These are phyloP conservation scores for Hypseocharis bilobata DNA, from an alignment of 441 rosid genomes.

Conservation along the genomic window DNA sequence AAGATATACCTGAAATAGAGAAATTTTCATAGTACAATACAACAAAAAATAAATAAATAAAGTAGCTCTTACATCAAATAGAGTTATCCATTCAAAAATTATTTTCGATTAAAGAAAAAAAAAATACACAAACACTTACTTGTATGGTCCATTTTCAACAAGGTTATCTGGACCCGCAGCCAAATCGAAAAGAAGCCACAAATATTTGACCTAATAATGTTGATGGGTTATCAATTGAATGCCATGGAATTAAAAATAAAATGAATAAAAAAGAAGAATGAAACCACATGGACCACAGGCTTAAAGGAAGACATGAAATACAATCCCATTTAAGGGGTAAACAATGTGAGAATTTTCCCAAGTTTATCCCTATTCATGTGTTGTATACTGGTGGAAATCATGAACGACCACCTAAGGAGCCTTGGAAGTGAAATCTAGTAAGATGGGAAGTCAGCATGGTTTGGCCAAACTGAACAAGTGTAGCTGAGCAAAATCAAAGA, in stretches of 20 bases:
- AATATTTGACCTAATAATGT: conserved; percentile 63
- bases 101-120: not conserved
- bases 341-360: too few species aligned
- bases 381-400: too few species aligned
- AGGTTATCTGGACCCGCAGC: conserved; percentile 82
- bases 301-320: conserved; percentile 5
- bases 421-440: not conserved
- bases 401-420: not conserved
- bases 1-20: conserved; percentile 56
- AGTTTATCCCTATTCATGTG: not conserved
- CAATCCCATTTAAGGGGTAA: too few species aligned
- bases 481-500: not conserved
- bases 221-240: conserved; percentile 13
- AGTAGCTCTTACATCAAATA: conserved; percentile 4
- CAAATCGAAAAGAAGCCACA: conserved; percentile 95
- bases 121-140: conserved; percentile 36
- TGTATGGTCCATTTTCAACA: conserved; percentile 95
- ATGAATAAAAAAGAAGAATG: conserved; percentile 10
- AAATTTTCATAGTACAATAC: conserved; percentile 1
- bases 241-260: not conserved
- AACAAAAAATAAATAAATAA: too few species aligned
- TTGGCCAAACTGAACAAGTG: not conserved
- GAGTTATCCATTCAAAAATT: conserved; percentile 4
- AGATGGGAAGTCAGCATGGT: not conserved
- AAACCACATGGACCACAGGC: not conserved